Evolutionary conservation across 1,284 basidiomycete species (phyloP).

Genomic region (Bondarzewia mesenterica): DNA sequence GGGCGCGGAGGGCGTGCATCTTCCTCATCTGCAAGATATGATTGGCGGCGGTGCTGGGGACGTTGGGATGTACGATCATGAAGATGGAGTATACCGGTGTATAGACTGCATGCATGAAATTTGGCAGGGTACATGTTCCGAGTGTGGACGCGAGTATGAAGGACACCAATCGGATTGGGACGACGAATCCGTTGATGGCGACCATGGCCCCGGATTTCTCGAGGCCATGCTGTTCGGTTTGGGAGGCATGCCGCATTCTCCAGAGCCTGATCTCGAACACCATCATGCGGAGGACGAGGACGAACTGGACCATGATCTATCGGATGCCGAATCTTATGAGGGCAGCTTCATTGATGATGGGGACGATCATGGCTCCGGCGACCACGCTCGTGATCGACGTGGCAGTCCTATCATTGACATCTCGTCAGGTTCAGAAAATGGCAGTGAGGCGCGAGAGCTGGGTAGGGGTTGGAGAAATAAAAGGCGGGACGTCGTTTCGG

Average conservation of each 20-base stretch:
- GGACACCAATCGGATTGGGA: background rate
- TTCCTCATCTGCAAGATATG: background rate
- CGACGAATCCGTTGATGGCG: background rate
- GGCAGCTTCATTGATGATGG: conserved; percentile 26
- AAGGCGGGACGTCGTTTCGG: background rate
- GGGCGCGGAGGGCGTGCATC: background rate
- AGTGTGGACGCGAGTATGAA: conserved; percentile 48
- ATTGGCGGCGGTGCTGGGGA: background rate
- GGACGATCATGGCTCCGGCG: conserved; percentile 22
- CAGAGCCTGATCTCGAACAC: background rate
- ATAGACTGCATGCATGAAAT: conserved; percentile 70
- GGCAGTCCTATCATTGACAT: conserved; percentile 3
- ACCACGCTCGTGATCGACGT: conserved; percentile 33
- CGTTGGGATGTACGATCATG: conserved; percentile 56
- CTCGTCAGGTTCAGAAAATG: conserved; percentile 6
- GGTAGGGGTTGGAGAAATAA: background rate
- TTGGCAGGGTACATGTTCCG: conserved; percentile 51
- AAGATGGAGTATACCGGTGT: conserved; percentile 69
- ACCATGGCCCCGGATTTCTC: background rate
- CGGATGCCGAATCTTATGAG: conserved; percentile 17
- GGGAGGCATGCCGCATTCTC: background rate
- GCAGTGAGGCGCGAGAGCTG: background rate
- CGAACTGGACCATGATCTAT: background rate
- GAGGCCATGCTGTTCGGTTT: background rate
- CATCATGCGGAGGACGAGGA: background rate